phyloP scores from a whole-genome alignment of 805 yeast species.

The Candida endomychidarum region DNA sequence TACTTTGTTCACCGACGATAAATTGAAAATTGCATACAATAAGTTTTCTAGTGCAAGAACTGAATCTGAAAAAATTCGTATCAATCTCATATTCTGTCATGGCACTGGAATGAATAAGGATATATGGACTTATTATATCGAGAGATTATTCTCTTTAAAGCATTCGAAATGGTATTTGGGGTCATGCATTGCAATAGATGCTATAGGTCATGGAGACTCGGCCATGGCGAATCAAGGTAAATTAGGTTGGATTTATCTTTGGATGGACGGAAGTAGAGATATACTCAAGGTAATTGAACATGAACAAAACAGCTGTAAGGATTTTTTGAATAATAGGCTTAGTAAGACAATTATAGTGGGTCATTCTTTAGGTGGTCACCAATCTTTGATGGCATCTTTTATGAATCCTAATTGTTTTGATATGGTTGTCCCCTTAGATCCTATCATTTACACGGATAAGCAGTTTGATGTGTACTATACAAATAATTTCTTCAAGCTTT shows the following conservation, averaged over 20 bases:
- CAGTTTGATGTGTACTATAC: constrained; percentile 17
- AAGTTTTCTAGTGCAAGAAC: constrained; percentile 33
- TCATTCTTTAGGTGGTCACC: constrained; percentile 74
- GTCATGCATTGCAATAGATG: constrained; percentile 55
- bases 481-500: constrained; percentile 25
- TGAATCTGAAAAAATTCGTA: constrained; percentile 18
- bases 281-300: constrained; percentile 41
- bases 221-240: constrained; percentile 52
- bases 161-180: constrained; percentile 38
- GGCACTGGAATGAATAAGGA: constrained; percentile 67
- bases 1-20: constrained; percentile 42
- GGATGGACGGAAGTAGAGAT: constrained; percentile 73
- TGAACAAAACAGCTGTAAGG: constrained; percentile 36
- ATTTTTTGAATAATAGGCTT: constrained; percentile 29
- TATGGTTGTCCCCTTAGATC: constrained; percentile 56
- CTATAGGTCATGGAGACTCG: constrained; percentile 70
- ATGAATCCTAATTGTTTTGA: constrained; percentile 55
- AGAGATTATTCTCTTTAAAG: constrained; percentile 38
- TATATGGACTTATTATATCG: constrained; percentile 59
- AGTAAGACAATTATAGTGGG: constrained; percentile 55
- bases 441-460: constrained; percentile 45
- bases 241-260: constrained; percentile 53
- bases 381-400: constrained; percentile 46
- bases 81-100: constrained; percentile 59
- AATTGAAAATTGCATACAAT: constrained; percentile 48